A percentile compares a stretch with the other conserved stretches of the same genome.
These are phyloP conservation scores for Bjerkandera adusta DNA, from an alignment of 1,284 basidiomycete species.

Conservation along the genomic window DNA sequence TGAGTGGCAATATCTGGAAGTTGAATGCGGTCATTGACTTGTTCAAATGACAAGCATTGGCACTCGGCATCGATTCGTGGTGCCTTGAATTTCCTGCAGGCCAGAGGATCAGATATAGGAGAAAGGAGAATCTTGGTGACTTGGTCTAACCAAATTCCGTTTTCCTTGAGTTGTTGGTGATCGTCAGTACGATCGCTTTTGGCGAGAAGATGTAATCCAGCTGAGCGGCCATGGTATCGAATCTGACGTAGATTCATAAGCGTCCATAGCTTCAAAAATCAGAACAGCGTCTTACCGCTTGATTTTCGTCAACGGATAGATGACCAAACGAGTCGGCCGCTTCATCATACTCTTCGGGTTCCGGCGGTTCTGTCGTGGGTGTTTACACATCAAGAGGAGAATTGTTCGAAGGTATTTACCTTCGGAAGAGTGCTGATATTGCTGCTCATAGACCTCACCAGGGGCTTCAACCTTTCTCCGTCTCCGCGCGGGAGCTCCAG, in stretches of 20 bases:
- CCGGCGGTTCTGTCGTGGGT: conserved; percentile 17
- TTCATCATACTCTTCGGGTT: conserved; percentile 39
- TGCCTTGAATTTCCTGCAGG: conserved; percentile 69
- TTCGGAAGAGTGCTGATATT: no score
- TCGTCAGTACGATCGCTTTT: conserved; percentile 63
- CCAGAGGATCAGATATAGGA: neutral
- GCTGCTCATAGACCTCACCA: no score
- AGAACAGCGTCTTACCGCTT: conserved; percentile 48
- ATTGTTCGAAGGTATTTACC: no score
- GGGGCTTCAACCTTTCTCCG: conserved; percentile 26
- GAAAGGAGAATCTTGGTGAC: neutral
- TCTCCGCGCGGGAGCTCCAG: neutral
- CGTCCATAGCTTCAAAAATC: neutral
- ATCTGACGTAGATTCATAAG: conserved; percentile 41
- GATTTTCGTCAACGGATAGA: conserved; percentile 80
- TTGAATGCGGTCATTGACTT: conserved; percentile 32
- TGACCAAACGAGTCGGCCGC: conserved; percentile 68
- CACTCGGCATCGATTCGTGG: conserved; percentile 48
- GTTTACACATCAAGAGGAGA: no score
- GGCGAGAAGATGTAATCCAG: conserved; percentile 74
- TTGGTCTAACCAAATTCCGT: conserved; percentile 65
- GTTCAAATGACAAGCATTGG: conserved; percentile 47
- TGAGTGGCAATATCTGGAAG: conserved; percentile 37
- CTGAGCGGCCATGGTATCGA: conserved; percentile 72
- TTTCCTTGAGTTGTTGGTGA: conserved; percentile 51